Base-by-base conservation (phyloP, 2,329 filamentous ascomycete species). In the Aureobasidium pullulans region DNA sequence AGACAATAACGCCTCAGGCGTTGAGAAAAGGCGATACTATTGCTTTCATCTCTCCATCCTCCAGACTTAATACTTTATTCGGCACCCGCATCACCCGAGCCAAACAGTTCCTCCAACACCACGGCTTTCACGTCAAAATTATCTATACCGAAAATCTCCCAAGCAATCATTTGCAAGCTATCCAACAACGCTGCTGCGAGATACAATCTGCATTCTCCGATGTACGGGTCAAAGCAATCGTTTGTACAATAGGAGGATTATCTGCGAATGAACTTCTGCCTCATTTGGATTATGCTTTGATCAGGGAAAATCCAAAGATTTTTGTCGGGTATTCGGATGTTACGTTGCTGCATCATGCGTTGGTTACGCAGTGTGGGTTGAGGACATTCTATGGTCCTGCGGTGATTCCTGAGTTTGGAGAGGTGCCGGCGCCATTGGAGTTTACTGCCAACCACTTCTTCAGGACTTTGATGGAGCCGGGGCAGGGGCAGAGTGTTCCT, bases 311-410 rank as follows among this genome's bases (percentile, higher is more conserved):
- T 44, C 69, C 70, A 1, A 72, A 71, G 61, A 68, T 71, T n/a
- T 71, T 71, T 62, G 54, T 64, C 23, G 69, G 69, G 9, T 70
- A 66, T 52, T 68, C 64, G 2, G 69, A 71, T 52, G 70, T 68
- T 53, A 71, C 69, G 1, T 54, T 68, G 5, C 60, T 71, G 15
- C 65, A 66, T 44, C 62, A 65, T 53, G 68, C 68, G 1, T 57
- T 71, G 28, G 64, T 52, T 32, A 59, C 59, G 4, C 43, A 65
- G 44, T 63, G 44, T 10, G 58, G 58, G 6, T 46, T 71, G 11
- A 64, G 62, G 11, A 68, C 63, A 8, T 72, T 71, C 60, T 70
- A 70, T 53, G 69, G 69, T 3, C 68, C 70, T 1, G 62, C 59
- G 16, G 61, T 63, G 10, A 44, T 71, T 4, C 57, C 66, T 0